These are phyloP conservation scores for Ogataea pini DNA, from an alignment of 805 yeast genomes.

Conservation along the genomic window DNA sequence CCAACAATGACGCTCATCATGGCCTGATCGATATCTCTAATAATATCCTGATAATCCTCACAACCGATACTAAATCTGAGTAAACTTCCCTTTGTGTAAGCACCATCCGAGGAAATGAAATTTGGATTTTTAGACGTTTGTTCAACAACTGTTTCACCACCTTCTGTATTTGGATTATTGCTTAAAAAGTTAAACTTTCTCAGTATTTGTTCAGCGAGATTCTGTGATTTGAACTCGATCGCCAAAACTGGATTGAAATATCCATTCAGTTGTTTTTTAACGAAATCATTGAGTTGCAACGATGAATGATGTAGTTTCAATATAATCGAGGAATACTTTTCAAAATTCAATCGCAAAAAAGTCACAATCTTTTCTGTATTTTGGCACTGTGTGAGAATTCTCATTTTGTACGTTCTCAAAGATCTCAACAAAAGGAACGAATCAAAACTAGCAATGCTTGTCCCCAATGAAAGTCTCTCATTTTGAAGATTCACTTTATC, in stretches of 20 bases:
- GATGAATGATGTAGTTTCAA: constrained; percentile 47
- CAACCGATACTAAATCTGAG: constrained; percentile 55
- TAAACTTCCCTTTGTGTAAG: constrained; percentile 29
- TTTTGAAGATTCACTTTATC: constrained; percentile 36
- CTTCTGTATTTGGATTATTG: constrained; percentile 48
- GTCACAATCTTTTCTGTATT: constrained; percentile 45
- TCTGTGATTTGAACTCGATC: constrained; percentile 38
- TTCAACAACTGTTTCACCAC: constrained; percentile 57
- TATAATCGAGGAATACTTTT: constrained; percentile 36
- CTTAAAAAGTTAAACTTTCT: constrained; percentile 48
- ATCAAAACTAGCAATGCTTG: constrained; percentile 54
- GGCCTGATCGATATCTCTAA: constrained; percentile 48
- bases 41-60: constrained; percentile 52
- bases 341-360: constrained; percentile 38
- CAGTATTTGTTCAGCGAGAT: constrained; percentile 42
- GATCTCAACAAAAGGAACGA: constrained; percentile 48
- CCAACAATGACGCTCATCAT: too few relatives aligned
- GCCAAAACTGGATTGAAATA: constrained; percentile 51
- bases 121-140: constrained; percentile 38
- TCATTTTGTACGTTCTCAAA: constrained; percentile 51
- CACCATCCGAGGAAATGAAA: constrained; percentile 22
- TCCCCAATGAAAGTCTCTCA: constrained; percentile 49
- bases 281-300: constrained; percentile 43
- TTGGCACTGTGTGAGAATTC: constrained; percentile 48
- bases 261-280: constrained; percentile 43